phyloP scores from a whole-genome alignment of 306 rosid species.

The Ammopiptanthus mongolicus region DNA sequence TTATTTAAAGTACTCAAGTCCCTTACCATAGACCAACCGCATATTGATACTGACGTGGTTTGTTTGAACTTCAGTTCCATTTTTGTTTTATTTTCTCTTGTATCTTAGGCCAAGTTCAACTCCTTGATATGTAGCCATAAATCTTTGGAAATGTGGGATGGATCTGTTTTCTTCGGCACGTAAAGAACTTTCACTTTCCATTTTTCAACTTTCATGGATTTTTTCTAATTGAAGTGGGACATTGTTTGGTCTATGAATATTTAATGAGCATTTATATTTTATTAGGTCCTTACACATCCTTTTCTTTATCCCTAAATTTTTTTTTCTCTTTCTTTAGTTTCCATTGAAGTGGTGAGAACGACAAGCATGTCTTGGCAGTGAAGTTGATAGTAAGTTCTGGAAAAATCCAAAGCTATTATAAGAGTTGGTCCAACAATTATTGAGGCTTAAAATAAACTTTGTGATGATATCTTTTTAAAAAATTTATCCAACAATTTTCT shows the following conservation, averaged over 20 bases:
- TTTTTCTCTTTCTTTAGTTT: not conserved
- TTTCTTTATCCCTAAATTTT: slow-evolving; percentile 4
- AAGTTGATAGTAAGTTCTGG: not conserved
- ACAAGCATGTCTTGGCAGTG: not conserved
- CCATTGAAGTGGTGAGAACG: not conserved
- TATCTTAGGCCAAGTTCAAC: not conserved
- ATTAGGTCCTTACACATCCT: slow-evolving; percentile 22
- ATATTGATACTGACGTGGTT: too few relatives aligned
- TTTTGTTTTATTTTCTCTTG: not conserved
- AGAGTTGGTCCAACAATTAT: too few relatives aligned
- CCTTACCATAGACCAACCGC: too few relatives aligned
- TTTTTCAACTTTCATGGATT: not conserved
- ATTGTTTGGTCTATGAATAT: not conserved
- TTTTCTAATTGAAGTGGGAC: not conserved
- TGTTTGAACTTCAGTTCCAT: not conserved
- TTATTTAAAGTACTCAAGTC: too few relatives aligned
- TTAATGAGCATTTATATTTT: not conserved
- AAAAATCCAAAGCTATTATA: not conserved
- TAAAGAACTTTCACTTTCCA: slow-evolving; percentile 11
- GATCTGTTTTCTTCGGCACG: not conserved
- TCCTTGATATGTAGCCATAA: not conserved
- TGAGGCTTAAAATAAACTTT: too few relatives aligned
- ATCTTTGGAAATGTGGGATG: not conserved
- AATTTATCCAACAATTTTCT: too few relatives aligned
- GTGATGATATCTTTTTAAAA: too few relatives aligned